These are phyloP conservation scores for Aspergillus sparsus DNA, from an alignment of 495 filamentous ascomycete species.

Conservation along the genomic window DNA sequence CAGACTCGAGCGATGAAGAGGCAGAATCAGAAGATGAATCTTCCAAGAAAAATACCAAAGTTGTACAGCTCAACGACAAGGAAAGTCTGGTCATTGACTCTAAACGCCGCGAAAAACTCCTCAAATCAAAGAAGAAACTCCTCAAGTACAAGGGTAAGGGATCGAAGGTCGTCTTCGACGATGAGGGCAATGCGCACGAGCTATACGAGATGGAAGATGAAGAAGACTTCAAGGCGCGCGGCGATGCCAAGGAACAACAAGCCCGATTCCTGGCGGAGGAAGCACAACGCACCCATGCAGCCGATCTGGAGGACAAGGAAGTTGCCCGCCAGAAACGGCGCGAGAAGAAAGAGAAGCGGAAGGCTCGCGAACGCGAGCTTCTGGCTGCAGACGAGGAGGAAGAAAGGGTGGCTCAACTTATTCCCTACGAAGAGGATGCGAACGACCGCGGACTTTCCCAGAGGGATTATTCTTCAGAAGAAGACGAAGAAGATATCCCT, in stretches of 20 bases:
- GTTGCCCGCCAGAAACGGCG: slow-evolving; percentile 74
- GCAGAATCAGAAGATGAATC: slow-evolving; percentile 15
- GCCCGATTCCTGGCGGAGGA: slow-evolving; percentile 75
- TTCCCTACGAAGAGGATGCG: slow-evolving; percentile 40
- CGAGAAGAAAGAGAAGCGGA: slow-evolving; percentile 86
- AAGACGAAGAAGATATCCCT: slow-evolving; percentile 33
- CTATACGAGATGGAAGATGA: slow-evolving; percentile 87
- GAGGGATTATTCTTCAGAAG: slow-evolving; percentile 23
- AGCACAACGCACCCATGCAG: slow-evolving; percentile 66
- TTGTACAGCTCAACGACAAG: slow-evolving; percentile 52
- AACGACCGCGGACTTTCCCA: slow-evolving; percentile 44
- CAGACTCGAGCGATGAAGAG: slow-evolving; percentile 28
- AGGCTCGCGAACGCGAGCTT: slow-evolving; percentile 64
- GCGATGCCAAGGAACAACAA: slow-evolving; percentile 72
- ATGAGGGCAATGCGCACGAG: slow-evolving; percentile 80
- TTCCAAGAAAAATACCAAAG: slow-evolving; percentile 32
- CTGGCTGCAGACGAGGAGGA: slow-evolving; percentile 42
- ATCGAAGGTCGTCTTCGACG: slow-evolving; percentile 85
- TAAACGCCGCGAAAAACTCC: slow-evolving; percentile 86
- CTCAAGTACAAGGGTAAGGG: slow-evolving; percentile 83
- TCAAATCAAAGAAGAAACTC: slow-evolving; percentile 92
- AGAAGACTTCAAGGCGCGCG: slow-evolving; percentile 70
- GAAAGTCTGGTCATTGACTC: slow-evolving; percentile 82
- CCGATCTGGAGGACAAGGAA: slow-evolving; percentile 81
- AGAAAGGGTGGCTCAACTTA: slow-evolving; percentile 45